Base-by-base conservation (phyloP, 257 asterid species). In the Solanum tacnaense region DNA sequence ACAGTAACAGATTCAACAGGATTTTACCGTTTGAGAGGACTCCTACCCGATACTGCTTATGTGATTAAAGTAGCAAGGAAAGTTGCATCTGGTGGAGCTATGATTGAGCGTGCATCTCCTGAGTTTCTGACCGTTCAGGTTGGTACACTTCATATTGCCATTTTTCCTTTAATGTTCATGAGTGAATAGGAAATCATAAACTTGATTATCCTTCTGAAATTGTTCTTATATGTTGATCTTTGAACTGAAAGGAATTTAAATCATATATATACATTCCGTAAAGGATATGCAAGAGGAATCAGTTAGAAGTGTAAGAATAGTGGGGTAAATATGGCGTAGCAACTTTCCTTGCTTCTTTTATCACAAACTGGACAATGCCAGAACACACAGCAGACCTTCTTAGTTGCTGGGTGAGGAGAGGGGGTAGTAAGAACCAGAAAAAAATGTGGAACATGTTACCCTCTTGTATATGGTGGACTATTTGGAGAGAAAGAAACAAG, bases 81-180 rank as follows among this genome's bases (percentile, higher is more conserved):
- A 94, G 93, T 90, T 56, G 95, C 91, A 46, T 89, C 84, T 87
- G 92, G 87, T 87, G 93, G 91, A 90, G 75, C 88, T 34, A 90
- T 5, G 58, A 93, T 96, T 23, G 99, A 96, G 89, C 98, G 98
- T 83, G 96, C 99, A 83, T 95, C 98, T 87, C 99, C 99, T 5
- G 96, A 92, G 87, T 92, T 88, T 84, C 71, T 92, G 91, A 75
- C 92, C 78, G 87, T 95, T 86, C 87, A 93, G 98, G 99, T 96
- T 86, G 90, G 95, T 88, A 39, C 56, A 70, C 46, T 76, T 49
- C 25, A 25, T 73, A 5, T 23, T 71, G 46, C 38, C 88, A 58
- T 27, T 46, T 86, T 71, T 29, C 35, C 84, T 86, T 70, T 20
- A 44, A 49, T 73, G 8, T 34, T 83, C 41, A 68, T 39, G 75